Evolutionary conservation across 192 early-diverging fungal genomes (phyloP), one percentile per base, ranked within the genome.

Genomic region (Coemansia asiatica): DNA sequence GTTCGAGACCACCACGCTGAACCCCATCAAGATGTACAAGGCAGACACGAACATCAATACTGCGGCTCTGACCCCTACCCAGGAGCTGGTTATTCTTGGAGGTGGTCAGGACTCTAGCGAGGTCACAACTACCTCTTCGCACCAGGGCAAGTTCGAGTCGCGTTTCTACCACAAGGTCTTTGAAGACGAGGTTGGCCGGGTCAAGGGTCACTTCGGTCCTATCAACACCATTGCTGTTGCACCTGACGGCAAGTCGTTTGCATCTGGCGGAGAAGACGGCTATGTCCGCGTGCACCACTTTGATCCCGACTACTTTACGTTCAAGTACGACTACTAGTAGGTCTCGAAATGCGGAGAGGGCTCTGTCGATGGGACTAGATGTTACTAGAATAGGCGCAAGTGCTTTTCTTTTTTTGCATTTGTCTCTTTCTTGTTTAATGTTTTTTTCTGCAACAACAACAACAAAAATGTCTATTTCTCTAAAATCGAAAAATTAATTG

Each of bases 91-190:
- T 25, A 84, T 93, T 63, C 76, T 94, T 40, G 97, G 97, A 61
- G 97, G 97, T 87, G 97, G 97, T 69, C 97, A 99, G 84, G 95
- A 96, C 72, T 96, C 97, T 46, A 97, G 96, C 93, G 82, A 87
- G 68, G 97, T 99, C 56, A 98, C 97, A 27, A 92, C 88, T 29
- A 97, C 95, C 21, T 86, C 88, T 36, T 87, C 87, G 60, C 87
- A 91, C 72, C 88, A 91, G 76, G 96, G 95, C 72, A 96, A 98
- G 83, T 99, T 99, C 81, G 97, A 99, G 82, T 90, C 87, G 68
- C 83, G 93, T 53, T 98, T 99, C 88, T 99, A 90, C 88, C 97
- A 99, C 85, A 90, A 91, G 71, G 87, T 95, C 63, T 90, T 97
- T 61, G 92, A 96, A 69, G 94, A 96, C 72, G 96, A 99, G 81